Evolutionary conservation across 1,284 basidiomycete species (phyloP).

Genomic region (Ustilago trichophora): DNA sequence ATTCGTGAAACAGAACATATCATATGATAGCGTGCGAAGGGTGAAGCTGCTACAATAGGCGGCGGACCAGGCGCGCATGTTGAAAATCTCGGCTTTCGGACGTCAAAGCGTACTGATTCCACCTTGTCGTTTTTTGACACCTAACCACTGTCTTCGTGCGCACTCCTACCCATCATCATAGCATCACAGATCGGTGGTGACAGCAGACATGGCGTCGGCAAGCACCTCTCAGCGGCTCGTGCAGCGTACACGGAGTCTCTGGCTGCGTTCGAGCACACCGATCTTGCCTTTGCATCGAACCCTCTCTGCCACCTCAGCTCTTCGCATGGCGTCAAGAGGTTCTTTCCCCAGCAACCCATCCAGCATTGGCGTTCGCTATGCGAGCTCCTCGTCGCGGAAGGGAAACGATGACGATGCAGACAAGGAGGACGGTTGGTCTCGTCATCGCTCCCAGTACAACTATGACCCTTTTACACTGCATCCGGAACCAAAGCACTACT

Average conservation of each 20-base stretch:
- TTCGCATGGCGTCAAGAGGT: not conserved
- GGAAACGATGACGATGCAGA: not conserved
- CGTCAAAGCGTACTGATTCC: not conserved
- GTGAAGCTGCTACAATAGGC: no score
- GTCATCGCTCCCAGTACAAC: conserved; percentile 64
- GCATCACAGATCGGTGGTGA: not conserved
- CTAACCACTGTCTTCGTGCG: not conserved
- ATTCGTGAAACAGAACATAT: no score
- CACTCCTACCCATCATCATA: not conserved
- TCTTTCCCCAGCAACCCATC: not conserved
- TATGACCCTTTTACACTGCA: conserved; percentile 60
- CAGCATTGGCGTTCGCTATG: not conserved
- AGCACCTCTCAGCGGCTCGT: conserved; percentile 1
- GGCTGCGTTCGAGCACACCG: not conserved
- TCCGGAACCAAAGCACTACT: conserved; percentile 52
- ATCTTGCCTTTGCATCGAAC: not conserved
- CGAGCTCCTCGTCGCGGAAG: not conserved
- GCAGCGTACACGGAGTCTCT: no score
- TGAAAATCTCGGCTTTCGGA: conserved; percentile 2
- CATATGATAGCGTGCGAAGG: no score
- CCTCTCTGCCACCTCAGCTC: not conserved
- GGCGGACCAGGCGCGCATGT: no score
- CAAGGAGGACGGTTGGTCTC: conserved; percentile 17
- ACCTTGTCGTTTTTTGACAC: not conserved
- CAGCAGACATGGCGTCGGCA: not conserved